Base-by-base conservation (phyloP, 768 basidiomycete species). In the Tylopilus rubrobrunneus region DNA sequence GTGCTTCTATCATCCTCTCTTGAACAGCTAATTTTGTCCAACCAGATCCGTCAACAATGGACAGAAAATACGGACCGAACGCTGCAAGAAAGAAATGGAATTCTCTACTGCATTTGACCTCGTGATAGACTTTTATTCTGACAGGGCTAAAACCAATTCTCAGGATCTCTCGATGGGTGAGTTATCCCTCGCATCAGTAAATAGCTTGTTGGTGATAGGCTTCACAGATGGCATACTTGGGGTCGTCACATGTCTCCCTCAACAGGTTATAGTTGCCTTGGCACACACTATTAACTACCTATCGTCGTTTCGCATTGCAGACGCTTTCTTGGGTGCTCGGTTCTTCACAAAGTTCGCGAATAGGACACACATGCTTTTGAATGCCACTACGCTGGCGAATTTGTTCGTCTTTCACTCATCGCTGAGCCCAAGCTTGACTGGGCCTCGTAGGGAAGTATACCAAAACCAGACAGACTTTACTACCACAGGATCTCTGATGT, bases 371-470 rank as follows among this genome's bases (percentile, higher is more conserved):
- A 95, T 99, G 95, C 76, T 92, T 21, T 77, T 99, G 44, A 88
- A 87, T 45, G 86, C 85, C 25, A 97, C 92, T 65, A 96, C 96
- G 0, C 71, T 98, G 11, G 78, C 79, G 12, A 98, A 97, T 65
- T 70, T 96, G 72, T 82, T 55, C 15, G 79, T 67, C 19, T 34
- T 36, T 47, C 21, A 7, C 21, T 37, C 27, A 56, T 28, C n/a
- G 23, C 7, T 51, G 27, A 23, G 31, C 12, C 44, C 23, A 28
- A 45, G 17, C 21, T 45, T 56, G 43, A 57, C 47, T 8, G n/a
- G 10, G 15, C 25, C 29, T 37, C 27, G 40, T 56, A 84, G 84
- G 42, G 95, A 98, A 69, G 84, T 99, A n/a, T 95, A 91, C 67
- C 81, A 84, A 33, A 98, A 98, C 61, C 87, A 89, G 64, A 92